phyloP scores from a whole-genome alignment of 495 filamentous ascomycete species.

The Aspergillus sclerotioniger region DNA sequence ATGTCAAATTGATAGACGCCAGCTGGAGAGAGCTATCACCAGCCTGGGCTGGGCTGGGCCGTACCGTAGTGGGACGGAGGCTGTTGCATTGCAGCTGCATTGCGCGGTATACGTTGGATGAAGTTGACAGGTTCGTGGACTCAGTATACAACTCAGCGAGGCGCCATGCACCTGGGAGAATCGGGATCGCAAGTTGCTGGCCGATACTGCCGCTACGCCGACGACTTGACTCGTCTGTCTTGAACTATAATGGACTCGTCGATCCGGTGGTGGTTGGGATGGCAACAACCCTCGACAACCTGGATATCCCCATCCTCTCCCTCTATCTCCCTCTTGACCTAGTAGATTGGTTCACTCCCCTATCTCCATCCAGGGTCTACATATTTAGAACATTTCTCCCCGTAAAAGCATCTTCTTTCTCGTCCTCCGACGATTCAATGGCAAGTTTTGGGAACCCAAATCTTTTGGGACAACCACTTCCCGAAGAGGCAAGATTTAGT shows the following conservation, averaged over 20 bases:
- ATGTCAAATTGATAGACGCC: not conserved
- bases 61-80: conserved; percentile 18
- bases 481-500: conserved; percentile 17
- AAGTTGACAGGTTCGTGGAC: not conserved
- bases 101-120: not conserved
- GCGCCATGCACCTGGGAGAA: too few relatives aligned
- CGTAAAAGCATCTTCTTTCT: not conserved
- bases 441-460: not conserved
- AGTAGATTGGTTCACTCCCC: not conserved
- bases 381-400: not conserved
- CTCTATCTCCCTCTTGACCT: conserved; percentile 2
- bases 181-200: too few relatives aligned
- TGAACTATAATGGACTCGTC: not conserved
- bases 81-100: conserved; percentile 15
- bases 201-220: too few relatives aligned
- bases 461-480: not conserved
- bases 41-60: conserved; percentile 1
- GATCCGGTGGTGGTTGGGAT: not conserved
- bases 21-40: not conserved
- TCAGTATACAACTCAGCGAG: not conserved
- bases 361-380: not conserved
- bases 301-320: conserved; percentile 14
- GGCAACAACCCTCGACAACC: conserved; percentile 1
- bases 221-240: not conserved
- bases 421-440: not conserved